These are phyloP conservation scores for Torrubiella hemipterigena DNA, from an alignment of 2,329 filamentous ascomycete genomes.

Conservation along the genomic window DNA sequence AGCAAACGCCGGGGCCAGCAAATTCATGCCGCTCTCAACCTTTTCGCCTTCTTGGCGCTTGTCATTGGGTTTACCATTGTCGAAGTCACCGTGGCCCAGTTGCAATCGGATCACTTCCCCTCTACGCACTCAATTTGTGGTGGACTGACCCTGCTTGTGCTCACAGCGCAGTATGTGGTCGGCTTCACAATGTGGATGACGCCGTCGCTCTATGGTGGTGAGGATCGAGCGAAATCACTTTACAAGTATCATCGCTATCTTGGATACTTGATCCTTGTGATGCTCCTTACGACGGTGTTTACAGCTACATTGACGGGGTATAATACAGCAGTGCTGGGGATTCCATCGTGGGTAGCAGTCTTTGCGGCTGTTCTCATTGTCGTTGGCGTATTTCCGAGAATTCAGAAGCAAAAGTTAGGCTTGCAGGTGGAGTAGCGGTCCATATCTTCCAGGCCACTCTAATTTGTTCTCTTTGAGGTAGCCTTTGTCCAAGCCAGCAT, in stretches of 20 bases:
- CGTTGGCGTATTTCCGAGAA: conserved; percentile 56
- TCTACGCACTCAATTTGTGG: conserved; percentile 70
- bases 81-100: conserved; percentile 63
- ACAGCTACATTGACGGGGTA: conserved; percentile 64
- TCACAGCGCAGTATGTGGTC: conserved; percentile 56
- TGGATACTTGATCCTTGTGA: conserved; percentile 56
- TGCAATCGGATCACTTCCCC: conserved; percentile 54
- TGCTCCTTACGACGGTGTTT: conserved; percentile 58
- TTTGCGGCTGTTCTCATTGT: conserved; percentile 49
- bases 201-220: conserved; percentile 57
- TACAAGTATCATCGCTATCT: conserved; percentile 72
- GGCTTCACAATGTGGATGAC: conserved; percentile 66
- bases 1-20: conserved; percentile 50
- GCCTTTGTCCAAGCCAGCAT: too few species aligned
- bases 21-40: conserved; percentile 55
- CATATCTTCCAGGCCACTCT: too few species aligned
- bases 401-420: conserved; percentile 68
- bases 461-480: too few species aligned
- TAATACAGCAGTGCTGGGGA: conserved; percentile 48
- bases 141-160: conserved; percentile 54
- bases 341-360: conserved; percentile 61
- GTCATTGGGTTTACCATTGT: conserved; percentile 52
- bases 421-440: neutral
- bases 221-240: conserved; percentile 60
- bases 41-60: conserved; percentile 43